Evolutionary conservation across 1,284 basidiomycete species (phyloP).

Genomic region (Sporisorium scitamineum): DNA sequence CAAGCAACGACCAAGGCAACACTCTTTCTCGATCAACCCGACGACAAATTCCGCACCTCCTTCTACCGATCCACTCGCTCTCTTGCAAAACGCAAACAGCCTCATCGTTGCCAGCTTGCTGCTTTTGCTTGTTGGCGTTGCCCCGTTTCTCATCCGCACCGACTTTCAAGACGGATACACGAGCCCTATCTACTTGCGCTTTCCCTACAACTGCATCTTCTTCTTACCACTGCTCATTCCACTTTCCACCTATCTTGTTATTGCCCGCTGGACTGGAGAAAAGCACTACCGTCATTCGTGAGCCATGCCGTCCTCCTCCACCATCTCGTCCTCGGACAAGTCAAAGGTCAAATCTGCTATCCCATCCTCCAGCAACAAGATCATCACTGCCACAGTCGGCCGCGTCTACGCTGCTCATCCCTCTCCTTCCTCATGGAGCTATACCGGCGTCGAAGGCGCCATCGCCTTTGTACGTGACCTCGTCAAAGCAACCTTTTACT

Average conservation of each 20-base stretch:
- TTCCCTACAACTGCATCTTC: conserved; percentile 53
- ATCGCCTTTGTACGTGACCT: conserved; percentile 64
- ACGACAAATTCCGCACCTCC: not conserved
- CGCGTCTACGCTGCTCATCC: conserved; percentile 66
- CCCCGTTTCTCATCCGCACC: conserved; percentile 14
- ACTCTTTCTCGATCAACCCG: conserved; percentile 32
- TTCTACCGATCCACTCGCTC: not conserved
- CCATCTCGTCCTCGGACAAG: conserved; percentile 65
- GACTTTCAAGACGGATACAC: not conserved
- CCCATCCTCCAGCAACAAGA: conserved; percentile 64
- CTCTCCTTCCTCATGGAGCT: conserved; percentile 56
- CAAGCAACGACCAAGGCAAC: conserved; percentile 20
- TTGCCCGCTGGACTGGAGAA: conserved; percentile 65
- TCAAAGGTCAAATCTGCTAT: conserved; percentile 66
- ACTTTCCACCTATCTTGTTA: conserved; percentile 59
- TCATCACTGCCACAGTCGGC: conserved; percentile 66
- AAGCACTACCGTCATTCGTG: conserved; percentile 55
- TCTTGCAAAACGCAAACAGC: conserved; percentile 15
- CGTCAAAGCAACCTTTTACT: conserved; percentile 54
- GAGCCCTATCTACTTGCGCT: conserved; percentile 30
- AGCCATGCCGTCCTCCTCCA: conserved; percentile 63
- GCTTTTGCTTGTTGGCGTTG: conserved; percentile 22
- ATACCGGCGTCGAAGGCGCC: conserved; percentile 64
- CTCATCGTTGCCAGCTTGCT: conserved; percentile 30
- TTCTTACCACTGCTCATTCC: conserved; percentile 62